Evolutionary conservation across 2,329 filamentous ascomycete genomes (phyloP), one percentile per base, ranked within the genome.

Genomic region (Pseudogymnoascus sp.): DNA sequence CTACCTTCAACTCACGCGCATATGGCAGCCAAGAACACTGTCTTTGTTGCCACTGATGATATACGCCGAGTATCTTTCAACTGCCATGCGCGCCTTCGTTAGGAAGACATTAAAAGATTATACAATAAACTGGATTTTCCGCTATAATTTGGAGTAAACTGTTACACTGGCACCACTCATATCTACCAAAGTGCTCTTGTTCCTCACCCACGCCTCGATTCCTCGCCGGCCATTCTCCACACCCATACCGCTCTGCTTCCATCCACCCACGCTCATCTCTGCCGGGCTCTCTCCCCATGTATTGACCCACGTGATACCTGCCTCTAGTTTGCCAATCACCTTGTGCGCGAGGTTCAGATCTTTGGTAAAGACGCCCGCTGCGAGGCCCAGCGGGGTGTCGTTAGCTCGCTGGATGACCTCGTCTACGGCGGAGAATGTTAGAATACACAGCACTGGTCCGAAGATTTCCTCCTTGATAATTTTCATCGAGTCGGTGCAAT

Each of bases 251-350:
- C 91, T 96, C 81, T 89, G 83, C 79, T 96, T 96, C 92, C 91
- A 96, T 0, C 91, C 91, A 8, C 91, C 91, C 0, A 96, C 91
- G 2, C 89, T 88, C 92, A 96, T 96, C 79, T 96, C 91, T 0
- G 92, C 90, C 0, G 91, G 91, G 59, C 84, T 88, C 78, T 96
- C 91, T n/a, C 92, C 91, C 92, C 92, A 96, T 0, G 90, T 92
- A 74, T 96, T 96, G 61, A 96, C 82, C 91, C 91, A 96, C 1
- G 90, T 96, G 70, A 96, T 96, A 35, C 91, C 91, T 0, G 91
- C 91, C 71, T 96, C 83, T 4, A 96, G 78, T 70, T 84, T 81
- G 23, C 83, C 81, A 43, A 93, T 80, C 0, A 93, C 83, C 45
- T 83, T 79, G 70, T 96, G 90, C 62, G 89, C 91, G 58, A 82